Base-by-base conservation (phyloP, 148 eudicot species). In the Rhododendron ovatum region DNA sequence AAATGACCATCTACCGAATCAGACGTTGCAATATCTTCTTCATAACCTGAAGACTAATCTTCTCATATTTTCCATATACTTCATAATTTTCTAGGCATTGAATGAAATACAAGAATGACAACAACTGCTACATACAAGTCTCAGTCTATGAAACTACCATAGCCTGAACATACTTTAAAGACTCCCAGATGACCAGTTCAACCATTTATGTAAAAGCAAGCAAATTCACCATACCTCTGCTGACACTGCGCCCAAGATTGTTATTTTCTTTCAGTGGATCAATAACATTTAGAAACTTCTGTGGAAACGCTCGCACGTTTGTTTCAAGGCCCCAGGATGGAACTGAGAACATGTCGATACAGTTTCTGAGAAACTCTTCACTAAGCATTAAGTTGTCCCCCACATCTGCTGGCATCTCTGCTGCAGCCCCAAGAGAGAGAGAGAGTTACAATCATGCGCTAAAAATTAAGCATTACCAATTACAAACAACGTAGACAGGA, bases 181-280 rank as follows among this genome's bases (percentile, higher is more conserved):
- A 48, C 67, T 48, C 80, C 61, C 67, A 33, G 26, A 55, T 37
- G 83, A 26, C 45, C 83, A 74, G 35, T 33, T 41, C 78, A 53
- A 61, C 1, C 43, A 63, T 47, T 30, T 35, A 76, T 6, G 14
- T 57, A 51, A 51, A 78, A 47, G 75, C 61, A 81, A 63, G 33
- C n/a, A 65, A 12, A 48, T 45, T 50, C 22, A 79, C 57, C 84
- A 50, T 79, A 93, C 95, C 94, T 93, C 85, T 88, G 84, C 88
- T 79, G 53, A 92, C 95, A 87, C 95, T 92, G 83, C 95, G 93
- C 39, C 95, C 95, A 63, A 93, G 95, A 86, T 93, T 93, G 84
- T 93, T 93, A 59, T 91, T 87, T 85, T 89, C 92, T 88, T 90
- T 93, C 75, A 93, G 84, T 2, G 95, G 95, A 87, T 93, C 94